Conservation (phyloP, 2,329 filamentous ascomycete species). For the Monosporascus sp. region DNA sequence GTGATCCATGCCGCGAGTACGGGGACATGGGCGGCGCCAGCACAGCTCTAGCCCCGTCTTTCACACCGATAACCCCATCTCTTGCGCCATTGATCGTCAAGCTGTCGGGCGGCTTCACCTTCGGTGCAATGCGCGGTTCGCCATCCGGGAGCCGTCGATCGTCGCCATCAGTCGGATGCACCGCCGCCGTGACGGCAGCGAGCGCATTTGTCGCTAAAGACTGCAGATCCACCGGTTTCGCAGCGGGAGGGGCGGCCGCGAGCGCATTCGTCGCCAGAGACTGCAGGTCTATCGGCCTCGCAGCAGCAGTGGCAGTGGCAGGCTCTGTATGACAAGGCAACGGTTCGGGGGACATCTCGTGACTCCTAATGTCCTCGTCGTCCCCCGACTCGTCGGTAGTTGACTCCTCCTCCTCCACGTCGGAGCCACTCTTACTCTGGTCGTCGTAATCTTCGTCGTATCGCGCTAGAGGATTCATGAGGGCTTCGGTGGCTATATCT, state of each 20-base stretch:
- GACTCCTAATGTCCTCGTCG: slow-evolving; percentile 26
- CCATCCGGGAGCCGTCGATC: slow-evolving; percentile 9
- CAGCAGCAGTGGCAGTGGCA: slow-evolving; percentile 5
- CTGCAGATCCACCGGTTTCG: slow-evolving; percentile 17
- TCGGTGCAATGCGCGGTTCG: slow-evolving; percentile 12
- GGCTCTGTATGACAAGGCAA: slow-evolving; percentile 10
- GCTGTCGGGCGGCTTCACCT: slow-evolving; percentile 9
- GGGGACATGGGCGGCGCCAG: slow-evolving; percentile 26
- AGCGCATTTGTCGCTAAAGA: slow-evolving; percentile 24
- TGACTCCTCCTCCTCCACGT: slow-evolving; percentile 9
- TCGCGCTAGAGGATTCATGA: slow-evolving; percentile 45
- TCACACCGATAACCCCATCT: slow-evolving; percentile 12
- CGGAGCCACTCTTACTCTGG: slow-evolving; percentile 25
- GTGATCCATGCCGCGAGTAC: slow-evolving; percentile 17
- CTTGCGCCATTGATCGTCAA: slow-evolving; percentile 8
- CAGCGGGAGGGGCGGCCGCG: background rate
- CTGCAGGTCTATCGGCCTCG: slow-evolving; percentile 16
- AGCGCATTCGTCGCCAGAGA: slow-evolving; percentile 20
- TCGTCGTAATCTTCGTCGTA: slow-evolving; percentile 39
- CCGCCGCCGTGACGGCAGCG: slow-evolving; percentile 16
- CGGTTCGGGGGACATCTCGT: slow-evolving; percentile 26
- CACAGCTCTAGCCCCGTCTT: slow-evolving; percentile 17
- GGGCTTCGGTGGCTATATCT: slow-evolving; percentile 58
- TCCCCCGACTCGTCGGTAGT: slow-evolving; percentile 20
- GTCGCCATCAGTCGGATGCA: slow-evolving; percentile 15